phyloP scores from a whole-genome alignment of 352 stramenopile species.

The Globisporangium sylvaticum region DNA sequence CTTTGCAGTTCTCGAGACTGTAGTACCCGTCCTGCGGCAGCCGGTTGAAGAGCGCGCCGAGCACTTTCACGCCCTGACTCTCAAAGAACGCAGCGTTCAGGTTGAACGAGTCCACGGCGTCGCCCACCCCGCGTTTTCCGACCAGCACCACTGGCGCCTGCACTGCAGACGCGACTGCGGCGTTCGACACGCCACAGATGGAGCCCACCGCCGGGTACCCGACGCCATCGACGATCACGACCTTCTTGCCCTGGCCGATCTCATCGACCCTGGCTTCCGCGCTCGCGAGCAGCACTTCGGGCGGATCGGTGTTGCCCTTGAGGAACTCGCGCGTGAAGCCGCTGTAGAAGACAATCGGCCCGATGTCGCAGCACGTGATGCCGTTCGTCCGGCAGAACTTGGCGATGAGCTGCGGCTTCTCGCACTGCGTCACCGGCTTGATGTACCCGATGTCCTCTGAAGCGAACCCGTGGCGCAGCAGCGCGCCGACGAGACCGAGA shows the following conservation, averaged over 20 bases:
- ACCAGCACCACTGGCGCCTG: slow-evolving; percentile 91
- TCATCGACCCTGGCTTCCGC: slow-evolving; percentile 85
- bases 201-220: slow-evolving; percentile 92
- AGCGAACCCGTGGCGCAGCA: slow-evolving; percentile 71
- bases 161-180: slow-evolving; percentile 55
- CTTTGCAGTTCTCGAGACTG: slow-evolving; percentile 89
- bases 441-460: slow-evolving; percentile 94
- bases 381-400: slow-evolving; percentile 90
- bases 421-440: slow-evolving; percentile 97
- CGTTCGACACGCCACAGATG: slow-evolving; percentile 80
- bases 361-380: slow-evolving; percentile 87
- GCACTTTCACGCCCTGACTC: slow-evolving; percentile 82
- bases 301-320: slow-evolving; percentile 85
- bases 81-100: slow-evolving; percentile 96
- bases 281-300: slow-evolving; percentile 79
- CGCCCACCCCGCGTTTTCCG: slow-evolving; percentile 93
- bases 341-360: slow-evolving; percentile 95
- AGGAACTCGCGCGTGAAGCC: slow-evolving; percentile 97
- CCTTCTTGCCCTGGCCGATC: slow-evolving; percentile 82
- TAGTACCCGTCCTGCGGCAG: slow-evolving; percentile 92
- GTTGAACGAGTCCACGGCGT: slow-evolving; percentile 97
- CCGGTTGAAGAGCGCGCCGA: slow-evolving; percentile 97
- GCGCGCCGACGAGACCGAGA: slow-evolving; percentile 89
- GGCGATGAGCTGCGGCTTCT: slow-evolving; percentile 92
- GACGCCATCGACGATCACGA: slow-evolving; percentile 96